Percentiles rank a stretch among this genome's conserved stretches.
Evolutionary conservation across 495 filamentous ascomycete species (phyloP).

Genomic region (Aspergillus sclerotiicarbonarius): DNA sequence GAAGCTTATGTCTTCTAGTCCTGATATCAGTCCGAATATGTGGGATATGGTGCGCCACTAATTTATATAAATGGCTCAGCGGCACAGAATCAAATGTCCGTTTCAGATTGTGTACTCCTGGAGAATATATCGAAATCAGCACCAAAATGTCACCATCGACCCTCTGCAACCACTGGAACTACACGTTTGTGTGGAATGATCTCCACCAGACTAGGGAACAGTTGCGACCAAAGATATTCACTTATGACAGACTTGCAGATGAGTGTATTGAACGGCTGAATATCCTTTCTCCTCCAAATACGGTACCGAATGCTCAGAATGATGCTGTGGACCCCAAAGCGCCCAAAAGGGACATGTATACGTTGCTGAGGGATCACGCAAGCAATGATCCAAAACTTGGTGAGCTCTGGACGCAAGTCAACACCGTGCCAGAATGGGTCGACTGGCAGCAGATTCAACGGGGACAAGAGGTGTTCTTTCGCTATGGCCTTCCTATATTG

Average conservation of each 20-base stretch:
- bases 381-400: slow-evolving; percentile 54
- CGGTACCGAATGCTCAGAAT: slow-evolving; percentile 13
- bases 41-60: not conserved
- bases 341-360: slow-evolving; percentile 58
- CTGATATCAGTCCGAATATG: not conserved
- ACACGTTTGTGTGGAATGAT: slow-evolving; percentile 68
- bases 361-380: slow-evolving; percentile 56
- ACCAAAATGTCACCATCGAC: slow-evolving; percentile 14
- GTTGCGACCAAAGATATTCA: slow-evolving; percentile 56
- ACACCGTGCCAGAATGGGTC: slow-evolving; percentile 73
- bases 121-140: too few relatives aligned
- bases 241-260: slow-evolving; percentile 68
- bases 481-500: slow-evolving; percentile 69
- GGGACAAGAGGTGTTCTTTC: slow-evolving; percentile 60
- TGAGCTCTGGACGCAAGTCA: slow-evolving; percentile 65
- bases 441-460: slow-evolving; percentile 76
- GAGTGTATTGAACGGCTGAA: slow-evolving; percentile 62
- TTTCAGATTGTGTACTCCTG: too few relatives aligned
- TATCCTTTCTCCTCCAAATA: slow-evolving; percentile 41
- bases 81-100: too few relatives aligned
- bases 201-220: slow-evolving; percentile 63
- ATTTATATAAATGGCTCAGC: not conserved
- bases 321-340: slow-evolving; percentile 19
- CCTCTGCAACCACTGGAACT: slow-evolving; percentile 56
- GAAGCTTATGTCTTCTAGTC: not conserved